These are phyloP conservation scores for Naumovozyma castellii DNA, from an alignment of 805 yeast genomes.

Conservation along the genomic window DNA sequence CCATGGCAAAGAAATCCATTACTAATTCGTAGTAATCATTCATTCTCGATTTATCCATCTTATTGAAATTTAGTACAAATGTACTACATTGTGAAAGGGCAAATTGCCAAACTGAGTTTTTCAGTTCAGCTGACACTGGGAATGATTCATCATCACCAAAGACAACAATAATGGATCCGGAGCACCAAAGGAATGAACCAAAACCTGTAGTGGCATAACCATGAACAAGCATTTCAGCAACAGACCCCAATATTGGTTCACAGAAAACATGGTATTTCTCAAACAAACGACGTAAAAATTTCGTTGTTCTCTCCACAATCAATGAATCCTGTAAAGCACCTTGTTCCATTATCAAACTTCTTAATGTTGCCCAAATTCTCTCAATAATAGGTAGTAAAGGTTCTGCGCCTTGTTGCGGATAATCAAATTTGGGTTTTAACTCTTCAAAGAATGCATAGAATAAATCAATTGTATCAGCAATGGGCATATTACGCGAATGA, in stretches of 20 bases:
- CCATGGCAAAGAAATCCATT: slow-evolving; percentile 81
- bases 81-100: slow-evolving; percentile 54
- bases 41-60: slow-evolving; percentile 12
- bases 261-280: slow-evolving; percentile 35
- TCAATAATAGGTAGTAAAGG: slow-evolving; percentile 24
- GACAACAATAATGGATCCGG: slow-evolving; percentile 72
- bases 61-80: slow-evolving; percentile 41
- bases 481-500: slow-evolving; percentile 29
- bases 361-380: slow-evolving; percentile 20
- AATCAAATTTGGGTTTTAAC: slow-evolving; percentile 23
- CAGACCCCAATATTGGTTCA: slow-evolving; percentile 47
- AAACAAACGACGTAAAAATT: slow-evolving; percentile 55
- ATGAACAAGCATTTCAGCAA: slow-evolving; percentile 55
- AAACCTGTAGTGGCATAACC: slow-evolving; percentile 61
- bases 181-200: slow-evolving; percentile 86
- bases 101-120: slow-evolving; percentile 62
- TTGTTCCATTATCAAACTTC: slow-evolving; percentile 16
- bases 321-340: slow-evolving; percentile 17
- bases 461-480: slow-evolving; percentile 65
- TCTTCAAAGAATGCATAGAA: slow-evolving; percentile 28
- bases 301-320: slow-evolving; percentile 60
- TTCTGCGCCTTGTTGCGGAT: slow-evolving; percentile 25
- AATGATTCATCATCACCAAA: slow-evolving; percentile 45
- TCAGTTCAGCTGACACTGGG: slow-evolving; percentile 33
- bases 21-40: slow-evolving; percentile 44